phyloP scores from a whole-genome alignment of 768 basidiomycete genomes.

The Sutorius australiensis region DNA sequence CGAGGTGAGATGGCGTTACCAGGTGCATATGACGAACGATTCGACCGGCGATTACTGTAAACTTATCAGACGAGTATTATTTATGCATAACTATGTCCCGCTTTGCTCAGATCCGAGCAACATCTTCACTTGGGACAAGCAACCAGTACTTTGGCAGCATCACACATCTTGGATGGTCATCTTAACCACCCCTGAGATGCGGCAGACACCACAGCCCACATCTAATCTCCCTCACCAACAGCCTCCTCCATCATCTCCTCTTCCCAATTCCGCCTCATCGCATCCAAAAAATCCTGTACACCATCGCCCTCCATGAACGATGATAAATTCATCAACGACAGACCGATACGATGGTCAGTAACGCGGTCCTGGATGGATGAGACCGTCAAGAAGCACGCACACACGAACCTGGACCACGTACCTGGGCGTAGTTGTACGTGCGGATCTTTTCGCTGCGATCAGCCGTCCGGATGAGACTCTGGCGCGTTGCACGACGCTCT shows the following conservation, averaged over 20 bases:
- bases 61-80: neutral
- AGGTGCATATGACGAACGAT: neutral
- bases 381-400: neutral
- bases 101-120: too few relatives aligned
- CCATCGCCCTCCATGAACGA: conserved; percentile 67
- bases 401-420: conserved; percentile 11
- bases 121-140: too few relatives aligned
- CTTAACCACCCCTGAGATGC: too few relatives aligned
- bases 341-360: conserved; percentile 86
- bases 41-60: too few relatives aligned
- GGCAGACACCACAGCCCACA: neutral
- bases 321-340: conserved; percentile 65
- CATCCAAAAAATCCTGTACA: conserved; percentile 53
- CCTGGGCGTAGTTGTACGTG: conserved; percentile 94
- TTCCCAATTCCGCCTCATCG: conserved; percentile 53
- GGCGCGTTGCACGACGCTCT: conserved; percentile 63
- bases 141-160: too few relatives aligned
- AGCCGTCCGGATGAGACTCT: conserved; percentile 71
- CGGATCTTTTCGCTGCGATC: conserved; percentile 93
- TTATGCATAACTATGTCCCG: too few relatives aligned
- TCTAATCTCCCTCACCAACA: conserved; percentile 27
- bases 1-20: neutral
- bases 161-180: too few relatives aligned
- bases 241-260: conserved; percentile 54
- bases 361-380: conserved; percentile 66